Percentiles rank a stretch among this genome's conserved stretches.
Evolutionary conservation across 2,329 filamentous ascomycete genomes (phyloP).

Genomic region (Raffaelea albimanens): DNA sequence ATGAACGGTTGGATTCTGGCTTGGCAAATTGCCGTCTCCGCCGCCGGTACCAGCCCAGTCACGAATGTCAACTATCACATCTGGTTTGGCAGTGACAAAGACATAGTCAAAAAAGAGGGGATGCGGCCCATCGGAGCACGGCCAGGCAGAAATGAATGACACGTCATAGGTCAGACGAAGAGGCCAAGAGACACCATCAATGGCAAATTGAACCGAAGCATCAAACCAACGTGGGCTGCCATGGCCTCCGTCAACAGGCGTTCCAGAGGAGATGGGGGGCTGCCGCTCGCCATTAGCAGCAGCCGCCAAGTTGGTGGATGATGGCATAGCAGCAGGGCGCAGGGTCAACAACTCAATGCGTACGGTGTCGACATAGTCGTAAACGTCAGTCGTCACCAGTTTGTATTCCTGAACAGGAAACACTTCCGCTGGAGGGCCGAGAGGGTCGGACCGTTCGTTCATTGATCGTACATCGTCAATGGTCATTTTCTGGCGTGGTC

Average conservation of each 20-base stretch:
- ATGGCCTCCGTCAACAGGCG: neutral
- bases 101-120: conserved; percentile 65
- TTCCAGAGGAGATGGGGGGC: neutral
- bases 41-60: conserved; percentile 48
- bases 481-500: conserved; percentile 44
- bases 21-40: conserved; percentile 9
- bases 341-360: conserved; percentile 60
- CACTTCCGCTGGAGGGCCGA: conserved; percentile 51
- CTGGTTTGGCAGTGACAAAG: conserved; percentile 48
- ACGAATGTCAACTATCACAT: conserved; percentile 54
- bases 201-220: conserved; percentile 54
- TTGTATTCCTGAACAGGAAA: conserved; percentile 63
- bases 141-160: conserved; percentile 56
- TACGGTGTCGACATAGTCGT: conserved; percentile 54
- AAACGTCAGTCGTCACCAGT: conserved; percentile 45
- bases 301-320: conserved; percentile 1
- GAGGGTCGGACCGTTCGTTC: conserved; percentile 56
- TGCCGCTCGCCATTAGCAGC: neutral
- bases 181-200: conserved; percentile 54
- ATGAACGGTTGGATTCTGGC: conserved; percentile 9
- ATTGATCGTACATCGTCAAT: conserved; percentile 55
- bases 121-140: conserved; percentile 54
- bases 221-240: conserved; percentile 39
- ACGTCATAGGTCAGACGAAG: conserved; percentile 55
- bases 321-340: conserved; percentile 17